Percentiles rank a stretch among this genome's conserved stretches.
Evolutionary conservation across 2,329 filamentous ascomycete species (phyloP).

Genomic region (Ambrosiella cleistominuta): DNA sequence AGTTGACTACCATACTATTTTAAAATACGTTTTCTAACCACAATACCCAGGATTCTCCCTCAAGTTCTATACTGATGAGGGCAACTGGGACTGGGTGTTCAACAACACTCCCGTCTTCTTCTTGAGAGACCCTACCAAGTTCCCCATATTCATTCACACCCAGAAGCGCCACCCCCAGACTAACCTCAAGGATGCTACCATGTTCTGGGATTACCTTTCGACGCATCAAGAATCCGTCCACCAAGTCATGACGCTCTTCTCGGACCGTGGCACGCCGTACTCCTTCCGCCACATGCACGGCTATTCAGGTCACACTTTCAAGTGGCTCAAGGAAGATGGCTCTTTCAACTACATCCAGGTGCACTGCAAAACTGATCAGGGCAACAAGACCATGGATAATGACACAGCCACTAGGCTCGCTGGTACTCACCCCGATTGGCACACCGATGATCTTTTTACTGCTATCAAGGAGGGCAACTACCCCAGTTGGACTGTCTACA

Average conservation of each 20-base stretch:
- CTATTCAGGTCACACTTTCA: slow-evolving; percentile 50
- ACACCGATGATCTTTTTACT: slow-evolving; percentile 46
- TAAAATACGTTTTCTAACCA: neutral
- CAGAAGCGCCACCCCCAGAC: slow-evolving; percentile 61
- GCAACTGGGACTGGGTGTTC: slow-evolving; percentile 56
- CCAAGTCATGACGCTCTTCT: slow-evolving; percentile 48
- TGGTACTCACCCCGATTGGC: slow-evolving; percentile 41
- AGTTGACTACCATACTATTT: neutral
- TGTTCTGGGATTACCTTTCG: slow-evolving; percentile 32
- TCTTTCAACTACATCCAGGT: slow-evolving; percentile 49
- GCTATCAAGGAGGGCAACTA: slow-evolving; percentile 42
- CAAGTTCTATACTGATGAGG: slow-evolving; percentile 55
- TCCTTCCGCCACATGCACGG: slow-evolving; percentile 50
- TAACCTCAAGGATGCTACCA: slow-evolving; percentile 51
- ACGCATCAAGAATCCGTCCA: slow-evolving; percentile 46
- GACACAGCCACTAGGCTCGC: slow-evolving; percentile 37
- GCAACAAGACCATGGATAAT: slow-evolving; percentile 40
- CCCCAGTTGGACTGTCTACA: slow-evolving; percentile 45
- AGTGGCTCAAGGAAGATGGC: slow-evolving; percentile 47
- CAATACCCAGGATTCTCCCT: slow-evolving; percentile 37
- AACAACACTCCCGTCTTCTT: slow-evolving; percentile 70
- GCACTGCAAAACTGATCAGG: slow-evolving; percentile 46
- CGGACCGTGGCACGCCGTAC: slow-evolving; percentile 47
- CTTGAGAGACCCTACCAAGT: slow-evolving; percentile 55
- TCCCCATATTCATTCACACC: slow-evolving; percentile 59